These are phyloP conservation scores for Tripidium arundinaceum DNA, from an alignment of 202 grass and related monocot species.

Conservation along the genomic window DNA sequence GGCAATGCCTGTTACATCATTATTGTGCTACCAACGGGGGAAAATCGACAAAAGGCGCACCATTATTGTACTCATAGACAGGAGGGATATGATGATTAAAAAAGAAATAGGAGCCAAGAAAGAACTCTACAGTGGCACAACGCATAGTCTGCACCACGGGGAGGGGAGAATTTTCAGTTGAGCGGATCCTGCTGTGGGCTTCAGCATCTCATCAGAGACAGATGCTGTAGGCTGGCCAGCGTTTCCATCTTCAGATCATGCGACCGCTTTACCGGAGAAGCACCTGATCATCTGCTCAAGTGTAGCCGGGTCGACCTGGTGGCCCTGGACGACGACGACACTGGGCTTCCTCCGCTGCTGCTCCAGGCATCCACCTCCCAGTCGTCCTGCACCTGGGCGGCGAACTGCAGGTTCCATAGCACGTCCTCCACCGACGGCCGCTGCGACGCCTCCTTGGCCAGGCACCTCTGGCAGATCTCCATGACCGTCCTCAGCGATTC, in stretches of 20 bases:
- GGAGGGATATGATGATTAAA: too few relatives aligned
- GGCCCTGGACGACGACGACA: conserved; percentile 32
- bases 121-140: too few relatives aligned
- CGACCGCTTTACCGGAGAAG: not conserved
- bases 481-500: conserved; percentile 73
- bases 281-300: conserved; percentile 33
- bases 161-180: too few relatives aligned
- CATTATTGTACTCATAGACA: too few relatives aligned
- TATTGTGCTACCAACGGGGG: not conserved
- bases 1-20: too few relatives aligned
- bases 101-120: too few relatives aligned
- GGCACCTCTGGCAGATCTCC: conserved; percentile 80
- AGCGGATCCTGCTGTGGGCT: not conserved
- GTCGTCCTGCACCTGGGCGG: conserved; percentile 74
- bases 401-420: conserved; percentile 91
- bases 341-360: conserved; percentile 50
- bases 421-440: conserved; percentile 80
- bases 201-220: not conserved
- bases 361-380: conserved; percentile 58
- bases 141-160: too few relatives aligned
- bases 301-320: conserved; percentile 11
- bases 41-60: not conserved
- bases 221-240: not conserved
- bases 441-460: conserved; percentile 61
- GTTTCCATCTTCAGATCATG: not conserved